Base-by-base conservation (phyloP, 2,329 filamentous ascomycete species). In the Cladosporium austrohemisphaericum region DNA sequence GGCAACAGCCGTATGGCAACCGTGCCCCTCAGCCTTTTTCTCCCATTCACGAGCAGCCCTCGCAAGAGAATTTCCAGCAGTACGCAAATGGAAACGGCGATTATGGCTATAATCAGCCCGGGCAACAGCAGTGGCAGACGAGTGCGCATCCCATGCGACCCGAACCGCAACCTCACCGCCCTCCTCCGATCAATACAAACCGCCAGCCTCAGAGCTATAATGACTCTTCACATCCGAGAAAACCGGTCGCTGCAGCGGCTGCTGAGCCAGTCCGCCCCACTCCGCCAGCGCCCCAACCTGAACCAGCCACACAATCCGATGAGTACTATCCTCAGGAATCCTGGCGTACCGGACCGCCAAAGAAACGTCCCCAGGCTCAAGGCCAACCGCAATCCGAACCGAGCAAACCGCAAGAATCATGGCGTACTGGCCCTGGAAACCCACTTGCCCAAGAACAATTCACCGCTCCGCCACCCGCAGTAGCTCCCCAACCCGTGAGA, bases 1-100 rank as follows among this genome's bases (percentile, higher is more conserved):
- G 44, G 16, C 44, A 47, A 4, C 33, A 54, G 25, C 31, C 51
- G 3, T 46, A 47, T 25, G 11, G 16, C 18, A 19, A 8, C n/a
- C 31, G 32, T 5, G 43, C 14, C 11, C 14, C 18, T n/a, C 44
- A 47, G 14, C 48, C 52, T 3, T 56, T 50, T 14, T 47, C 51
- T 33, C 25, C 52, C 16, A 18, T 36, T 13, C 29, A 45, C 5
- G 50, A 52, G 8, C 31, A 31, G 13, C 51, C 49, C 26, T 25
- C 8, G 25, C 48, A 55, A 18, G 35, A 41, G 18, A 25, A 23
- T 23, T 19, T 29, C 13, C 63, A 36, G 60, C 64, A 47, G 51
- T 18, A 45, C 22, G 14, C 20, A 23, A 20, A 45, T 29, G 20
- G 19, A 35, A 19, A n/a, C 25, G 41, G 18, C 19, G 41, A 23